phyloP scores from a whole-genome alignment of 2,329 filamentous ascomycete genomes.

The Ambrosiella xylebori region DNA sequence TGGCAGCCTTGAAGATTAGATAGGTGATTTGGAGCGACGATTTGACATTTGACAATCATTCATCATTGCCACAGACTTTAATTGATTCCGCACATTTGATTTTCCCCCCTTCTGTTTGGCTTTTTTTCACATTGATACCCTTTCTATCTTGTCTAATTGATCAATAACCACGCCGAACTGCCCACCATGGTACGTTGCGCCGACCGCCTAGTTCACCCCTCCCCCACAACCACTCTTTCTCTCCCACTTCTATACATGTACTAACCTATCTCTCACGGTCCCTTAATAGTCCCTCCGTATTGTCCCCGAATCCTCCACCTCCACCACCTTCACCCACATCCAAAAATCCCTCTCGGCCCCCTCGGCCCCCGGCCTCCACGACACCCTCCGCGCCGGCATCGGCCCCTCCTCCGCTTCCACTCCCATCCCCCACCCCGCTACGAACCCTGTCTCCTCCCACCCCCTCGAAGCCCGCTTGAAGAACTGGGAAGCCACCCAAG shows the following conservation, averaged over 20 bases:
- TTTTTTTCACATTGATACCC: not conserved
- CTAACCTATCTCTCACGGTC: conserved; percentile 14
- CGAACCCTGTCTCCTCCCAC: conserved; percentile 46
- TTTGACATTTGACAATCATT: not conserved
- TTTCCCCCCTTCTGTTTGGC: not conserved
- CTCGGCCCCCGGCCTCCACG: conserved; percentile 82
- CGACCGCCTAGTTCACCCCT: not conserved
- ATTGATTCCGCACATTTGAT: not conserved
- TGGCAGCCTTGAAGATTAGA: not conserved
- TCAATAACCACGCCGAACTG: not conserved
- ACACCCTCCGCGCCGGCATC: conserved; percentile 75
- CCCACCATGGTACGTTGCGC: conserved; percentile 7
- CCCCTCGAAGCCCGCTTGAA: conserved; percentile 82
- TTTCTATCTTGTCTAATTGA: not conserved
- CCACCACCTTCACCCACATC: conserved; percentile 47
- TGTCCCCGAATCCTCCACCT: conserved; percentile 52
- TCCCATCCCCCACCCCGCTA: conserved; percentile 20
- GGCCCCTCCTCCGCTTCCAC: conserved; percentile 37
- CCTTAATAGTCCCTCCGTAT: conserved; percentile 65
- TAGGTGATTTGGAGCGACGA: not conserved
- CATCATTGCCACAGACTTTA: not conserved
- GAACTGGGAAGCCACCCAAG: conserved; percentile 80
- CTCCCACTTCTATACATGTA: not conserved
- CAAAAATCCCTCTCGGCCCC: conserved; percentile 53
- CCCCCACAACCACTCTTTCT: not conserved